Evolutionary conservation across 768 basidiomycete species (phyloP), one percentile per base, ranked within the genome.

Genomic region (Lactarius quietus): DNA sequence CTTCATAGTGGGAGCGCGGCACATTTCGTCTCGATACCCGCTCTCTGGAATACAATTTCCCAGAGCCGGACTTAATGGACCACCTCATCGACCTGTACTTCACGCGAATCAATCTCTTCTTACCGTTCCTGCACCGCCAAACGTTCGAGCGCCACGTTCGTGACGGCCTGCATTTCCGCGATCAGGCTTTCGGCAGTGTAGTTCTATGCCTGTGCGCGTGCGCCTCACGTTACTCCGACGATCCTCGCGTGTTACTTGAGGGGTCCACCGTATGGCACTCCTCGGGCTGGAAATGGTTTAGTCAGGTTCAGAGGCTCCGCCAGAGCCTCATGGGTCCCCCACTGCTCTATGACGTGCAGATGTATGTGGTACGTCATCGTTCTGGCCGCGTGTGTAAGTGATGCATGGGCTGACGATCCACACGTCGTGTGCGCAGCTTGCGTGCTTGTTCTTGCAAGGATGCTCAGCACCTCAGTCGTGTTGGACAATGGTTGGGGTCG

Each of bases 271-370:
- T 68, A 29, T 66, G 68, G 38, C 79, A 80, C 67, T 78, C 77
- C 6, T 72, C 74, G 6, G 76, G 76, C 2, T 82, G 79, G 82
- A 78, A 81, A 76, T 81, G 84, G 80, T 76, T 80, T 57, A 74
- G 76, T 28, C 86, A 89, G 73, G 83, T 91, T 6, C 83, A 87
- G 59, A 79, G 84, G 64, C 79, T 87, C 60, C 81, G 84, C 64
- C 83, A 83, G 72, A 81, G 80, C 0, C 74, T 90, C 38, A 78
- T 88, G 23, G 78, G 83, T 0, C 80, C 82, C 15, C 83, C 88
- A 2, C 78, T 81, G 6, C 70, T 93, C 59, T 85, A 85, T 71
- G 90, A 92, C 69, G 75, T 95, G 75, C 92, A 95, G 72, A 80
- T 80, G 26, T 86, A 85, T 70, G 80, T 81, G 70, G 86, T 87